Base-by-base conservation (phyloP, 352 stramenopile genomes). In the Thraustochytrium sp. region DNA sequence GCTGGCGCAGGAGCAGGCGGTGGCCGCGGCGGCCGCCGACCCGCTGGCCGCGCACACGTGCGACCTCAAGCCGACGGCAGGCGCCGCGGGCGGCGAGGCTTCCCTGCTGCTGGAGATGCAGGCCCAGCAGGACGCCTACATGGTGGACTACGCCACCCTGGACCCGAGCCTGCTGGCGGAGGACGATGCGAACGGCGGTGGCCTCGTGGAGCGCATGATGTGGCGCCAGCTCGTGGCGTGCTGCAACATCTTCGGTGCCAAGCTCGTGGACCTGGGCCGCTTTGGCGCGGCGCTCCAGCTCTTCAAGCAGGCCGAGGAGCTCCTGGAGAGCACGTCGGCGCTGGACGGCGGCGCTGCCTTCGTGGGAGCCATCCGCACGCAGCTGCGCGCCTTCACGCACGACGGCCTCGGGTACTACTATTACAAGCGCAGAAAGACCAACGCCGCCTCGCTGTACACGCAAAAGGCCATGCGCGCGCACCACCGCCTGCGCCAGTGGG, bases 141-240 rank as follows among this genome's bases (percentile, higher is more conserved):
- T 55, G 31, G 38, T 80, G 16, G 68, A 80, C 51, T 80, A 54
- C 37, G 82, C 84, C 21, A 61, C 62, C 11, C 49, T 80, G n/a
- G 48, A 86, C 38, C 53, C 73, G n/a, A 46, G 21, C 21, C 37
- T 73, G 4, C n/a, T 78, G 16, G 13, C 51, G 8, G 61, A 68
- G 18, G 34, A 62, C n/a, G 59, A 72, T 26, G 59, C 42, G 1
- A 21, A 72, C 21, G 62, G 65, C 46, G 54, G 82, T 42, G 18
- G 62, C 62, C 36, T 40, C 42, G 61, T 85, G 18, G 76, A 86
- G 53, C 42, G 72, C 38, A 92, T 92, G 73, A 87, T 97, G 1
- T 97, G 93, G 92, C 91, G 93, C 44, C 93, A 97, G 85, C 88
- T 97, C 13, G 90, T 96, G 1, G 89, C 96, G n/a, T 94, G 92